Base-by-base conservation (phyloP, 306 rosid genomes). In the Lupinus albus region DNA sequence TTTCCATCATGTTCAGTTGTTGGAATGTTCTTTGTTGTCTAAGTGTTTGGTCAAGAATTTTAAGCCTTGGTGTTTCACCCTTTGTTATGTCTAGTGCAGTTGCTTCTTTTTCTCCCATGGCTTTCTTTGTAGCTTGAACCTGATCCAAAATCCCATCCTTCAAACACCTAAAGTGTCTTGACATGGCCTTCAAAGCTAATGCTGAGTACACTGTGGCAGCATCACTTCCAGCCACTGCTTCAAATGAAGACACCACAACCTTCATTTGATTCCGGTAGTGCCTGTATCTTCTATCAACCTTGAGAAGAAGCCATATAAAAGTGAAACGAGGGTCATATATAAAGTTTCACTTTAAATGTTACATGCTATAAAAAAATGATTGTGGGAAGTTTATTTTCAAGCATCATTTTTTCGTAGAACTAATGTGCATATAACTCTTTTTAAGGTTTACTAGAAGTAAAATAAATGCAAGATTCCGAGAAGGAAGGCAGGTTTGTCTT, bases 231-330 rank as follows among this genome's bases (percentile, higher is more conserved):
- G 96, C 99, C 68, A 84, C 88, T 0, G 84, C 89, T 65, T 94
- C 99, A 3, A 94, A 94, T 0, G 92, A 69, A 0, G 88, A 76
- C 7, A 84, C 96, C 72, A 94, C 96, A 0, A 62, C 84, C 83
- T 75, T 94, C 99, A 94, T 94, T 62, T 94, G 96, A 33, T 84
- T 89, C 6, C 95, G 75, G 70, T 94, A 94, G 85, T 90, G 79
- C 79, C 68, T 90, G 89, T 94, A 91, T 71, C 97, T 91, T 52
- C 96, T 85, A 15, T 94, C 98, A 45, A 92, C 87, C 98, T 92
- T 67, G 2, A 68, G 11, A 10, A 67, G 14, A 4, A 72, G 13
- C 4, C 39, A 4, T 35, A 51, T n/a, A 64, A 70, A 52, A 65
- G 35, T 41, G 13, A 42, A 42, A 42, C 6, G 11, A 11, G 2